Percentiles rank a stretch among this genome's conserved stretches.
Conservation (phyloP, 139 green algal species). For the Volvox reticuliferus region DNA sequence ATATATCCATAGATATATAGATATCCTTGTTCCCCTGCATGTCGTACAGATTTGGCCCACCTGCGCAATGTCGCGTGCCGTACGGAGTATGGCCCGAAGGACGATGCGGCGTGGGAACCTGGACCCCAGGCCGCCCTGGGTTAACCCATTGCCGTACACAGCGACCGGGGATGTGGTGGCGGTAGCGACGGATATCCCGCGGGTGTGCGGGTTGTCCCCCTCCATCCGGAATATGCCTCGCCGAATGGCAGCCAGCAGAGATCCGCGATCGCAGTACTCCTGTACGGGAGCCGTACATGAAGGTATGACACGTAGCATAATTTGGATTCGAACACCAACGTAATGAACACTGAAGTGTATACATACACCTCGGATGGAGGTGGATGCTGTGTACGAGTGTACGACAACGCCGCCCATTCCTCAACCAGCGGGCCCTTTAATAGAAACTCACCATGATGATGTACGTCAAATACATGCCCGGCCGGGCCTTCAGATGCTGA, state of each 20-base stretch:
- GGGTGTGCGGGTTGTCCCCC: neutral
- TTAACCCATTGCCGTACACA: neutral
- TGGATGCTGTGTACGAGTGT: too few species aligned
- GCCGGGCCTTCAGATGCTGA: neutral
- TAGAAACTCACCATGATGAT: conserved; percentile 38
- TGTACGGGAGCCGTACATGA: neutral
- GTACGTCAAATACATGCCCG: conserved; percentile 31
- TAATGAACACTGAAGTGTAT: too few species aligned
- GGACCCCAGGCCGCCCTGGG: neutral
- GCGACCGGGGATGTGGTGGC: neutral
- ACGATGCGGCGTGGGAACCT: conserved; percentile 23
- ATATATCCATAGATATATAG: too few species aligned
- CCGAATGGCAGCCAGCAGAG: conserved; percentile 30
- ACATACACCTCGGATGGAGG: too few species aligned
- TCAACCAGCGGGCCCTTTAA: too few species aligned
- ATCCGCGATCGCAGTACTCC: conserved; percentile 41
- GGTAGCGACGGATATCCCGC: neutral
- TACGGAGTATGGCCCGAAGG: conserved; percentile 32
- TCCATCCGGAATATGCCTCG: conserved; percentile 26
- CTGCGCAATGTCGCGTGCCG: conserved; percentile 21
- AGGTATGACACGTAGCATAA: neutral
- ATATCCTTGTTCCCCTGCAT: too few species aligned
- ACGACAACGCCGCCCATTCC: too few species aligned
- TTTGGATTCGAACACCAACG: too few species aligned
- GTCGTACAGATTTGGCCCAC: neutral